Base-by-base conservation (phyloP, 257 asterid genomes). In the Ocimum tenuiflorum region DNA sequence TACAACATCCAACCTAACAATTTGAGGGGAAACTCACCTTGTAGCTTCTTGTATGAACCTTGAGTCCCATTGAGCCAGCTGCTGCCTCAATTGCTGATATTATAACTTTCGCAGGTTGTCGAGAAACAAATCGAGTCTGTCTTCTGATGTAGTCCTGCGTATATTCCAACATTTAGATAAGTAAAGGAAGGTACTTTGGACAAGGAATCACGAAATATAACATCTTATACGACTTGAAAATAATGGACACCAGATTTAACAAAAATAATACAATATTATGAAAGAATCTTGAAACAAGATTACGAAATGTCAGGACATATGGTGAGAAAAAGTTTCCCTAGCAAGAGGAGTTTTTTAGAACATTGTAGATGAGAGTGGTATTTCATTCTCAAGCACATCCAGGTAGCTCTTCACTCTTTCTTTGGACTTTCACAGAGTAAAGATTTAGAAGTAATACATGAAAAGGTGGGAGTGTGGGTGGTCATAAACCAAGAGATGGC, bases 111-210 rank as follows among this genome's bases (percentile, higher is more conserved):
- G 99, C 96, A 69, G 99, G 95, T 74, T 82, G 70, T 50, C 91
- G 87, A 47, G 99, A 94, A 72, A 94, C 87, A 80, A 94, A 94
- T 67, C 96, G 99, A 73, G 99, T 94, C 82, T 94, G 97, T 68
- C 94, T 77, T 79, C 80, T 83, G 57, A 90, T 84, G 70, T 79
- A 77, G 67, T 94, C 99, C 97, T 94, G 83, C 36, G 68, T 52
- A 33, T 60, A 65, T 20, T 45, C 15, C 15, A 50, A 63, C 19
- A 50, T 15, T 20, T 48, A 66, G 75, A 49, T 23, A 27, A 62
- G 31, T 7, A 63, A 55, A 36, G 27, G 60, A 5, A 48, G 8
- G 41, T 43, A 54, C 35, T 42, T 13, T 33, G 22, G 12, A 35
- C 7, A 27, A 56, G 56, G 51, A 38, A 29, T 41, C 22, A 48